Percentiles rank a stretch among this genome's conserved stretches.
Conservation (phyloP, 306 rosid species). For the Canavalia gladiata region DNA sequence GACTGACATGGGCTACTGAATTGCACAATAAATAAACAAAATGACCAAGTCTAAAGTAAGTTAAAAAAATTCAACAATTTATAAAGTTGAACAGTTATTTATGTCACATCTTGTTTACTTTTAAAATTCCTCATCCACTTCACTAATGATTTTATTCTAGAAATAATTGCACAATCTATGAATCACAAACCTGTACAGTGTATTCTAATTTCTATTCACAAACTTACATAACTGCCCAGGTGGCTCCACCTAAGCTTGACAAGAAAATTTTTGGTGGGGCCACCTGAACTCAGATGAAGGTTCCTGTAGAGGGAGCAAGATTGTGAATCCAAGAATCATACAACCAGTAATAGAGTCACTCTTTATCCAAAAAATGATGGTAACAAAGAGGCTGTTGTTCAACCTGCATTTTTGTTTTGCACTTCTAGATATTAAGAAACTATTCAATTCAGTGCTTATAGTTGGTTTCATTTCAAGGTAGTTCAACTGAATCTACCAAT, state of each 20-base stretch:
- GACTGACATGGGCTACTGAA: slow-evolving; percentile 47
- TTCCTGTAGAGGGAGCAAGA: background rate
- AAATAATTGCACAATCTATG: background rate
- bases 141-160: slow-evolving; percentile 3
- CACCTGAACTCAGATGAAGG: background rate
- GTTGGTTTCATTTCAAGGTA: background rate
- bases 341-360: background rate
- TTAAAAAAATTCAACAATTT: background rate
- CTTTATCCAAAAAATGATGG: background rate
- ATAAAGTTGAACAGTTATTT: background rate
- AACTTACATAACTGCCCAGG: background rate
- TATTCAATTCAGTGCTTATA: background rate
- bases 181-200: slow-evolving; percentile 18
- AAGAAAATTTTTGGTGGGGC: slow-evolving; percentile 1
- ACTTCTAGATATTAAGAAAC: background rate
- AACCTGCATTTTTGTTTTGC: background rate
- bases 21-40: slow-evolving; percentile 36
- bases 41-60: background rate
- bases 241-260: background rate
- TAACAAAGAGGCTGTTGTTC: background rate
- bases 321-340: background rate
- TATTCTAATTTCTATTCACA: background rate
- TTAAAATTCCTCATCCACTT: slow-evolving; percentile 1
- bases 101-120: background rate
- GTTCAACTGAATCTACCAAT: background rate